Conservation (phyloP, 257 asterid species). For the Petunia axillaris region DNA sequence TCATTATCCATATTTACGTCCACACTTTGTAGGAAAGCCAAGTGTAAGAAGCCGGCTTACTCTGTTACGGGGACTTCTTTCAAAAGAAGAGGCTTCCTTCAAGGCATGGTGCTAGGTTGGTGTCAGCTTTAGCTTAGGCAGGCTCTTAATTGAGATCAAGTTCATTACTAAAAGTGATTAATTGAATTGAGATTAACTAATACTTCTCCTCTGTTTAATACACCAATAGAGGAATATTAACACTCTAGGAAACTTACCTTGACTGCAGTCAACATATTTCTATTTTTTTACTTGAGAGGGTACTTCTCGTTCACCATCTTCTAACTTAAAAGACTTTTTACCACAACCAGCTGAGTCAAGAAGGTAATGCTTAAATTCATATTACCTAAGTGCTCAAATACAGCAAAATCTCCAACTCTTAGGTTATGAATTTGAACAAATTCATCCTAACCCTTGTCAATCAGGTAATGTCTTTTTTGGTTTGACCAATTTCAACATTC, state of each 20-base stretch:
- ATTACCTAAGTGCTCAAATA: constrained; percentile 30
- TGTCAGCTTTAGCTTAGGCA: background rate
- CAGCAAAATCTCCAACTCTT: constrained; percentile 31
- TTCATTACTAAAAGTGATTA: background rate
- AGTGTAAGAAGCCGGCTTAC: background rate
- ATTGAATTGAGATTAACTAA: background rate
- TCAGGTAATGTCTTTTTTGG: background rate
- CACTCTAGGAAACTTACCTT: constrained; percentile 16
- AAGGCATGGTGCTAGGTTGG: background rate
- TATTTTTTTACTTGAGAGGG: background rate
- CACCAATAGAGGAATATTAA: background rate
- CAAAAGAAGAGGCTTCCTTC: background rate
- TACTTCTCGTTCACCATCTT: background rate
- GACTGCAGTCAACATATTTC: background rate
- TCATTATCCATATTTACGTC: background rate
- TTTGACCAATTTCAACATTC: constrained; percentile 27
- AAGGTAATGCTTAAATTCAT: constrained; percentile 28
- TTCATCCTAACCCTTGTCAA: constrained; percentile 30
- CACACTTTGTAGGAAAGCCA: background rate
- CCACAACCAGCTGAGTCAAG: constrained; percentile 33
- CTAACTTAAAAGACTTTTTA: constrained; percentile 17
- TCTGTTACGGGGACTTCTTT: background rate
- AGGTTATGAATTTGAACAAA: constrained; percentile 35
- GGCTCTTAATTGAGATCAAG: background rate
- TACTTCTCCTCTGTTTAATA: background rate